Percentiles rank a stretch among this genome's conserved stretches.
These are phyloP conservation scores for Exophiala mesophila DNA, from an alignment of 2,329 filamentous ascomycete genomes.

Conservation along the genomic window DNA sequence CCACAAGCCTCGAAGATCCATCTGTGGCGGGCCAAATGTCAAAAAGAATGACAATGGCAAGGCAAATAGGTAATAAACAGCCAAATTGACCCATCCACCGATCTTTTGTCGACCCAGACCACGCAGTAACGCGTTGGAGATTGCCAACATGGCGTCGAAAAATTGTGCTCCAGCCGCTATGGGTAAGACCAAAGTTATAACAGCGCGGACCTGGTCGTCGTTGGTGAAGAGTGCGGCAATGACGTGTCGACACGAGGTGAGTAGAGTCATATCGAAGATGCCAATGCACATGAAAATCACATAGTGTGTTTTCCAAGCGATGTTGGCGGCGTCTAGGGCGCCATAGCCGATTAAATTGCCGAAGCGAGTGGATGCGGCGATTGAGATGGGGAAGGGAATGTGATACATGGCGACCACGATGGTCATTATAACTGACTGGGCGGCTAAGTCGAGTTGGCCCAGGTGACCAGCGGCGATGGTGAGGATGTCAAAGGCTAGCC, in stretches of 20 bases:
- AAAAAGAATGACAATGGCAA: constrained; percentile 68
- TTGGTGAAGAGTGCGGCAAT: constrained; percentile 67
- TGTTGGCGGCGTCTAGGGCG: constrained; percentile 67
- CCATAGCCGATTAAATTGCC: constrained; percentile 80
- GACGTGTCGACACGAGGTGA: constrained; percentile 58
- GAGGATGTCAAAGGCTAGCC: constrained; percentile 77
- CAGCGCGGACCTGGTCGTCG: constrained; percentile 56
- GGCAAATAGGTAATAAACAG: constrained; percentile 72
- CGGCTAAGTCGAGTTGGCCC: constrained; percentile 66
- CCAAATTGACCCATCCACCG: constrained; percentile 72
- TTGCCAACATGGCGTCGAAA: constrained; percentile 67
- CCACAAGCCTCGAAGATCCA: constrained; percentile 72
- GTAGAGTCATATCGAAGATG: constrained; percentile 63
- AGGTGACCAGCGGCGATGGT: constrained; percentile 69
- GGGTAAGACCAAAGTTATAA: constrained; percentile 62
- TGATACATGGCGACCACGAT: constrained; percentile 78
- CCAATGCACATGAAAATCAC: constrained; percentile 59
- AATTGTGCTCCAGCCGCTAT: constrained; percentile 74
- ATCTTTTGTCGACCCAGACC: constrained; percentile 76
- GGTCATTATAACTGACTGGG: constrained; percentile 71
- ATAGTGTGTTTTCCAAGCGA: constrained; percentile 64
- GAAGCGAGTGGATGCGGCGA: constrained; percentile 73
- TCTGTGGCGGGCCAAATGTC: constrained; percentile 61
- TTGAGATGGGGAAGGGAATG: constrained; percentile 76
- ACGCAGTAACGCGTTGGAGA: constrained; percentile 69